Percentiles rank a stretch among this genome's conserved stretches.
phyloP scores from a whole-genome alignment of 371 early-diverging fungal genomes.

The Mucor mucedo region DNA sequence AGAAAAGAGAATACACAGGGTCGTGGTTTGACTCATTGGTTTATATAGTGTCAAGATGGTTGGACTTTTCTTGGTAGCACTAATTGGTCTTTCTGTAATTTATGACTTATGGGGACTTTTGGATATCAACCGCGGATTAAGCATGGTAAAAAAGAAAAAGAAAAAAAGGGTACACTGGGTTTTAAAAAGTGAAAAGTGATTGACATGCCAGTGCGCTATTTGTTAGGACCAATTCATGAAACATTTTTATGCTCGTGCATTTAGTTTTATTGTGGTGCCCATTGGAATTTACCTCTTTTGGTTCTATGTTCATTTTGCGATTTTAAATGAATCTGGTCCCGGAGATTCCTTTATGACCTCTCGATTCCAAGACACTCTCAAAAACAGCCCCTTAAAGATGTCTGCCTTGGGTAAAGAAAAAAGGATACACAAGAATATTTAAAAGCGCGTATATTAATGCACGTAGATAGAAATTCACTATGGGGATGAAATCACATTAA shows the following conservation, averaged over 20 bases:
- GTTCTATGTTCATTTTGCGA: conserved; percentile 85
- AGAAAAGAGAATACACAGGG: background rate
- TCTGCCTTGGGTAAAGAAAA: conserved; percentile 48
- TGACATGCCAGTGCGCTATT: conserved; percentile 41
- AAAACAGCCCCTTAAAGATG: conserved; percentile 75
- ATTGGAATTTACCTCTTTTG: conserved; percentile 72
- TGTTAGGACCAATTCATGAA: conserved; percentile 58
- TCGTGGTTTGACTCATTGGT: background rate
- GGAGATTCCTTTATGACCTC: conserved; percentile 95
- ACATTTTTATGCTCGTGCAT: conserved; percentile 69
- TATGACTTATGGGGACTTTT: conserved; percentile 91
- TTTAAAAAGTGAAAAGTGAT: conserved; percentile 46
- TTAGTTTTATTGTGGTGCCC: conserved; percentile 82
- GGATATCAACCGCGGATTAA: conserved; percentile 79
- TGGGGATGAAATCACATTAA: conserved; percentile 79
- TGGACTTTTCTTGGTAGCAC: conserved; percentile 85
- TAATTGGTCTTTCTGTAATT: conserved; percentile 87
- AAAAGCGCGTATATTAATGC: background rate
- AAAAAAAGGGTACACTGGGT: conserved; percentile 28
- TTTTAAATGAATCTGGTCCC: conserved; percentile 81
- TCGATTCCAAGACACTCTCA: conserved; percentile 87
- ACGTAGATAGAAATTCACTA: conserved; percentile 71
- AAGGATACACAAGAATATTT: background rate
- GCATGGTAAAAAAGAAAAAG: conserved; percentile 55
- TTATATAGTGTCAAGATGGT: conserved; percentile 92